Evolutionary conservation across 108 stramenopile species (phyloP), one percentile per base, ranked within the genome.

Genomic region (Schizochytrium sp.): DNA sequence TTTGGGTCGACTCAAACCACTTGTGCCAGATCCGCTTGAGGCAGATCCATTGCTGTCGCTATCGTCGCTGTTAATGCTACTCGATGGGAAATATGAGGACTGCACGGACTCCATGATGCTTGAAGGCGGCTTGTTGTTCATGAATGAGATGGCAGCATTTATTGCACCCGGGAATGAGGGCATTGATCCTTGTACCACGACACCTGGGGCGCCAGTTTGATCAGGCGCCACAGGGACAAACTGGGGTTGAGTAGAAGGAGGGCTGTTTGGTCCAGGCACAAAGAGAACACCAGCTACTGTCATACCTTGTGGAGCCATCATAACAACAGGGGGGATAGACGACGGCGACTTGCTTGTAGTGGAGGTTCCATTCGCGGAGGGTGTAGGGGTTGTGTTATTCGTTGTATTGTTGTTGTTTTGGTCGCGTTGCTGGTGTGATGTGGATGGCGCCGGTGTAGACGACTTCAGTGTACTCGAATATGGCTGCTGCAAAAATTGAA

Each of bases 31-130:
- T 8, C 64, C 64, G 28, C 64, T 69, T 8, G 64, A 69, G 1
- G 64, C 64, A 7, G 64, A 69, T 44, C 64, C 64, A 15, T 69
- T 69, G 64, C 64, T 69, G 28, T 69, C 64, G 64, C 44, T 69
- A 44, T 69, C 64, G 64, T 69, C 64, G 64, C 64, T 69, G 1
- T 69, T 38, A 44, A 44, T 69, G 64, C 19, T 17, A 17, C 57
- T 17, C 13, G 57, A 58, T 17, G 57, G 10, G 13, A 28, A 28
- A 28, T 28, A 28, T 28, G 28, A 28, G 28, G 28, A 28, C 28
- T 28, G 28, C 28, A 28, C 28, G 28, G 28, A 28, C 28, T 28
- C 28, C 28, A 28, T 28, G 28, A 28, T 28, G 28, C 28, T 28
- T 28, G 28, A 28, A 28, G 28, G 28, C 28, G 28, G 28, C 28